Conservation (phyloP, 2,329 filamentous ascomycete species). For the Phyllosticta citribraziliensis region DNA sequence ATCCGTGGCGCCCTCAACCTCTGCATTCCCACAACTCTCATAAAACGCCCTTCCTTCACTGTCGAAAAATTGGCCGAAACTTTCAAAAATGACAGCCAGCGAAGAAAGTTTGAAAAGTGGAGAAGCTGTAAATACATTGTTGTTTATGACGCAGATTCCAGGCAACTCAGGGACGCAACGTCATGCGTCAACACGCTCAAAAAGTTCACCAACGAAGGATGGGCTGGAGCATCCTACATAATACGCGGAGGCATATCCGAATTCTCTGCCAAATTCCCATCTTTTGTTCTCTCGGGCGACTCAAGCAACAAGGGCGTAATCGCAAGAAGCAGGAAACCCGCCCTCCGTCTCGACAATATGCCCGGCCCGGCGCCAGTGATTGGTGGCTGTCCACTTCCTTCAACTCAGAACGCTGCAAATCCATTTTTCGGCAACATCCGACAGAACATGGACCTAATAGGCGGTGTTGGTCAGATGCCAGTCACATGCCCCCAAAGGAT, state of each 20-base stretch:
- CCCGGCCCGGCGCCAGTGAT: conserved; percentile 62
- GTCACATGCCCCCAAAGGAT: conserved; percentile 49
- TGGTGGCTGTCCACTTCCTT: conserved; percentile 77
- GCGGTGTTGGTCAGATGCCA: conserved; percentile 75
- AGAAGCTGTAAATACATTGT: conserved; percentile 63
- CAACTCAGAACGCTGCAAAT: conserved; percentile 57
- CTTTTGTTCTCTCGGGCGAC: conserved; percentile 15
- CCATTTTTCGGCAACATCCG: conserved; percentile 95
- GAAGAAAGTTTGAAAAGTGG: conserved; percentile 69
- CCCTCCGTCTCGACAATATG: conserved; percentile 38
- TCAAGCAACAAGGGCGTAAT: neutral
- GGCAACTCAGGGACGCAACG: conserved; percentile 68
- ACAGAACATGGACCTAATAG: conserved; percentile 90
- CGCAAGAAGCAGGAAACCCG: conserved; percentile 1
- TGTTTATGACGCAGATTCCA: conserved; percentile 74
- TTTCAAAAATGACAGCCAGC: conserved; percentile 63
- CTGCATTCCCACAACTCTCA: conserved; percentile 86
- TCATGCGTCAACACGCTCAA: conserved; percentile 80
- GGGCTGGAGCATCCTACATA: conserved; percentile 62
- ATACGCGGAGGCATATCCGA: conserved; percentile 72
- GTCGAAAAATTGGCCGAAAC: conserved; percentile 79
- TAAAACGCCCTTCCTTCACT: conserved; percentile 87
- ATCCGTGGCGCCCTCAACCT: conserved; percentile 79
- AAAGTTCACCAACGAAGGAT: conserved; percentile 83
- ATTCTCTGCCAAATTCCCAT: conserved; percentile 59